These are phyloP conservation scores for Linum usitatissimum DNA, from an alignment of 345 rosid species.

Conservation along the genomic window DNA sequence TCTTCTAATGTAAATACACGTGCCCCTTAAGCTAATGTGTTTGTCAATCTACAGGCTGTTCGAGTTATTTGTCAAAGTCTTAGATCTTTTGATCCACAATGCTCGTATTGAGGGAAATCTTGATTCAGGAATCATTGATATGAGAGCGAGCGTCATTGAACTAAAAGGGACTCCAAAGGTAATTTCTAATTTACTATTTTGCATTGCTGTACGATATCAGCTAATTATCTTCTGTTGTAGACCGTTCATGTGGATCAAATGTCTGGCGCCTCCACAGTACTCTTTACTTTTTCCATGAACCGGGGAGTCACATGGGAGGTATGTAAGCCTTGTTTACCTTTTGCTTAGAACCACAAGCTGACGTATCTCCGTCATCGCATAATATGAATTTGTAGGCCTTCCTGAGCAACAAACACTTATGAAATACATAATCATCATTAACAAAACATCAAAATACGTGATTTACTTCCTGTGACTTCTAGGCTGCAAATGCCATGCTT, in stretches of 20 bases:
- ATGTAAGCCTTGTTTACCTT: neutral
- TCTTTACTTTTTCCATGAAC: conserved; percentile 80
- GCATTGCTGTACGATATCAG: conserved; percentile 11
- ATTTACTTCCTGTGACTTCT: conserved; percentile 12
- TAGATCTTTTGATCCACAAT: conserved; percentile 82
- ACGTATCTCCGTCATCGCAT: neutral
- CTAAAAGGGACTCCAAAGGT: conserved; percentile 86
- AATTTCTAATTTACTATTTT: conserved; percentile 17
- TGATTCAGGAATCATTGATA: conserved; percentile 92
- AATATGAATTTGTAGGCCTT: neutral
- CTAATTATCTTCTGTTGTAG: conserved; percentile 33
- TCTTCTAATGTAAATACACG: conserved; percentile 3
- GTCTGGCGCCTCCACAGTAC: conserved; percentile 91
- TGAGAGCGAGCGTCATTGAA: conserved; percentile 76
- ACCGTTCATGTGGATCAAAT: conserved; percentile 90
- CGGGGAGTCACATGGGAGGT: conserved; percentile 98
- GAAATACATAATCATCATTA: too few relatives aligned
- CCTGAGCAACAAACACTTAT: neutral
- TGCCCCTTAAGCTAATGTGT: conserved; percentile 19
- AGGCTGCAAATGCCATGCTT: conserved; percentile 73
- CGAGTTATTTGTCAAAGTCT: conserved; percentile 76
- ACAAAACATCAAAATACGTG: neutral
- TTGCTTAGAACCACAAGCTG: neutral
- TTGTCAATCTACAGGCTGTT: conserved; percentile 53
- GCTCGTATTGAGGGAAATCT: conserved; percentile 93